A percentile compares a stretch with the other conserved stretches of the same genome.
Evolutionary conservation across 202 grass and related monocot species (phyloP).

Genomic region (Schoenoplectus triqueter): DNA sequence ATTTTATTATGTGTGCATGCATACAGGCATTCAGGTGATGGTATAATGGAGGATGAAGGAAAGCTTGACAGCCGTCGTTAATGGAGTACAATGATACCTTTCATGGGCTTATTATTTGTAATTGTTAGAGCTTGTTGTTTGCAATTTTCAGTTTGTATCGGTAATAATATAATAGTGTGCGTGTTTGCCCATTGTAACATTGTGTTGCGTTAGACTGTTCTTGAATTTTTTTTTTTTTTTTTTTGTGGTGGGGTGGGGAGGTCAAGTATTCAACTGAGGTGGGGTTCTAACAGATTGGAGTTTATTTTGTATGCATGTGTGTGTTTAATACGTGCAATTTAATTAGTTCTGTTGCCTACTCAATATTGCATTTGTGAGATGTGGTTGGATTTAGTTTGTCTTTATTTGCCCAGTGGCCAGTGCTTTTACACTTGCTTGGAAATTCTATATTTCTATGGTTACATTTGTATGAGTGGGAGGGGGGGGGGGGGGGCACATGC

Average conservation of each 20-base stretch:
- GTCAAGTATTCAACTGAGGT: conserved; percentile 18
- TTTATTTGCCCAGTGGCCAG: background rate
- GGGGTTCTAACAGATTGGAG: conserved; percentile 38
- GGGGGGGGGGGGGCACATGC: no score
- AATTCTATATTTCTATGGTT: no score
- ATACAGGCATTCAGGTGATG: conserved; percentile 38
- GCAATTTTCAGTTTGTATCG: conserved; percentile 34
- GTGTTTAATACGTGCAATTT: conserved; percentile 3
- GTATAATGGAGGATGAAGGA: conserved; percentile 45
- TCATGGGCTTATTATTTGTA: conserved; percentile 35
- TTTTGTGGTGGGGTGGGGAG: background rate
- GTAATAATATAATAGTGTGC: conserved; percentile 12
- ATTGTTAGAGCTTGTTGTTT: conserved; percentile 23
- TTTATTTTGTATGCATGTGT: conserved; percentile 12
- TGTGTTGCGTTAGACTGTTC: conserved; percentile 8
- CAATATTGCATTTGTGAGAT: background rate
- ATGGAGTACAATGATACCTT: conserved; percentile 24
- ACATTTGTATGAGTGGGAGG: no score
- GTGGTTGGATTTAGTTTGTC: background rate
- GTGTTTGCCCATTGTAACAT: conserved; percentile 27
- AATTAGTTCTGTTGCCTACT: background rate
- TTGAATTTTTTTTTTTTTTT: conserved; percentile 17
- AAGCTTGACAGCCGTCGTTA: conserved; percentile 35
- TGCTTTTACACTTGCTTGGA: background rate
- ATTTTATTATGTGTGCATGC: background rate